Evolutionary conservation across 2,329 filamentous ascomycete species (phyloP).

Genomic region (Xylariaceae sp.): DNA sequence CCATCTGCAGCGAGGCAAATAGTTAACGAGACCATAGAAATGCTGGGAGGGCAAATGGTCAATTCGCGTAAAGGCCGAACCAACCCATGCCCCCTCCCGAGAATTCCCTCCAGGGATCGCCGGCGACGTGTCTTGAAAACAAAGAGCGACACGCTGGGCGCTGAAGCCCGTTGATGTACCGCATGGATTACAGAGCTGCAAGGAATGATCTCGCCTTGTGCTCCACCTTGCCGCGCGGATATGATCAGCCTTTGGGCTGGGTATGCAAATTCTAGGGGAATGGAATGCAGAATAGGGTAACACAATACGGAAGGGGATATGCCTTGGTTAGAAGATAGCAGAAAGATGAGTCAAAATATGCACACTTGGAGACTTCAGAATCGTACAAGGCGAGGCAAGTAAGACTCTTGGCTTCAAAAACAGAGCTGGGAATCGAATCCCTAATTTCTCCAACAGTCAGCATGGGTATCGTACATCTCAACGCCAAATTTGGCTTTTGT

Average conservation of each 20-base stretch:
- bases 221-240: conserved; percentile 76
- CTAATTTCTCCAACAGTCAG: conserved; percentile 21
- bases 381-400: background rate
- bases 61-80: conserved; percentile 44
- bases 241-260: too few species aligned
- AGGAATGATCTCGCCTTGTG: conserved; percentile 77
- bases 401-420: conserved; percentile 6
- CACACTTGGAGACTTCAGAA: background rate
- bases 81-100: conserved; percentile 38
- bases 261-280: too few species aligned
- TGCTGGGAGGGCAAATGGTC: conserved; percentile 52
- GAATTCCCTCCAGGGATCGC: conserved; percentile 40
- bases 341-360: background rate
- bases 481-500: conserved; percentile 4
- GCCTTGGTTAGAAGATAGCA: background rate
- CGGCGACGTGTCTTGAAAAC: conserved; percentile 31
- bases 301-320: conserved; percentile 1
- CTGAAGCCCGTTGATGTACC: conserved; percentile 58
- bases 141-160: conserved; percentile 28
- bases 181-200: conserved; percentile 79
- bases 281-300: conserved; percentile 5
- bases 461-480: conserved; percentile 28
- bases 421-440: conserved; percentile 4
- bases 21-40: conserved; percentile 46
- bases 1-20: conserved; percentile 27